Conservation (phyloP, 2,329 filamentous ascomycete species). For the Hypoxylon sp. region DNA sequence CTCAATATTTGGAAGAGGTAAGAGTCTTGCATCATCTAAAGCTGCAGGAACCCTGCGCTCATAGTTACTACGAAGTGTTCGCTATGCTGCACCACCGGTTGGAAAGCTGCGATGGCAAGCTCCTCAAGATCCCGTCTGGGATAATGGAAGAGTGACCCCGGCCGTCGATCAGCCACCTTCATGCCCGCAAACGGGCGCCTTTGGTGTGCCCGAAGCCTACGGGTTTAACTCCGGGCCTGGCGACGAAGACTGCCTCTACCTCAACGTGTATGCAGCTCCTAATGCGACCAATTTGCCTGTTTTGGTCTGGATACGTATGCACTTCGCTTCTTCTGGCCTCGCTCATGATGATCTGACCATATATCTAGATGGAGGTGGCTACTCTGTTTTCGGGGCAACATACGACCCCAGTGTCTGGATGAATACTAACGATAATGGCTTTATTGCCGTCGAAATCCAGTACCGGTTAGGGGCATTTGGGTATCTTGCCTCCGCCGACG, state of each 20-base stretch:
- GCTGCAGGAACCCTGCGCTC: slow-evolving; percentile 2
- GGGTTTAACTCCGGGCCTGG: slow-evolving; percentile 51
- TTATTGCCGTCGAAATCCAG: slow-evolving; percentile 65
- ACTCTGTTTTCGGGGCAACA: slow-evolving; percentile 50
- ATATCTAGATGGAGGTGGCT: slow-evolving; percentile 54
- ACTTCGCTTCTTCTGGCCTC: slow-evolving; percentile 40
- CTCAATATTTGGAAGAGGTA: slow-evolving; percentile 52
- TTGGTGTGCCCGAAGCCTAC: slow-evolving; percentile 49
- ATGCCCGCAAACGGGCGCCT: slow-evolving; percentile 52
- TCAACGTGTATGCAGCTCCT: slow-evolving; percentile 56
- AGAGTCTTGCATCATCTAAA: slow-evolving; percentile 2
- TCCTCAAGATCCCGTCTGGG: slow-evolving; percentile 45
- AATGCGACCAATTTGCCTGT: slow-evolving; percentile 57
- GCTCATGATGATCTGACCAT: slow-evolving; percentile 44
- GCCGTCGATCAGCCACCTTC: slow-evolving; percentile 51
- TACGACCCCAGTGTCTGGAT: slow-evolving; percentile 60
- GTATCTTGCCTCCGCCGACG: slow-evolving; percentile 59
- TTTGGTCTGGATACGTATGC: slow-evolving; percentile 58
- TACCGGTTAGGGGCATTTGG: slow-evolving; percentile 62
- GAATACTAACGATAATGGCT: slow-evolving; percentile 61
- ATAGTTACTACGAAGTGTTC: slow-evolving; percentile 44
- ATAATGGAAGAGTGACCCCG: slow-evolving; percentile 37
- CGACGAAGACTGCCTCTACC: slow-evolving; percentile 50
- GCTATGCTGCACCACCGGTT: slow-evolving; percentile 52
- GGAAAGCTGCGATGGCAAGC: slow-evolving; percentile 51